A percentile compares a stretch with the other conserved stretches of the same genome.
Conservation (phyloP, 106 monocot genomes). For the Dendrobium officinale region DNA sequence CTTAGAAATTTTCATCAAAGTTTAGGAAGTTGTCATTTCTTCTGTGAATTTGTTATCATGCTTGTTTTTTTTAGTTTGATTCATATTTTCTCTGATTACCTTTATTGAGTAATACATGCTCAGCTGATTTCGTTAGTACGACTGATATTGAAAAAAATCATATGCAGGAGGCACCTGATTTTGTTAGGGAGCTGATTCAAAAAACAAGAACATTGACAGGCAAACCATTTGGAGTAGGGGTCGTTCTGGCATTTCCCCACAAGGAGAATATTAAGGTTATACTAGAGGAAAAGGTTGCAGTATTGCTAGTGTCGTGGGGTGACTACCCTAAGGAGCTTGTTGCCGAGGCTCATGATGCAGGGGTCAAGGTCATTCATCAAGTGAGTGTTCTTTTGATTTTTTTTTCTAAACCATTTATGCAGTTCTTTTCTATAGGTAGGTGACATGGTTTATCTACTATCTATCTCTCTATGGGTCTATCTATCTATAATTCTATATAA, state of each 20-base stretch:
- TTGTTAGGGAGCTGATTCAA: constrained; percentile 52
- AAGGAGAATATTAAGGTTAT: constrained; percentile 53
- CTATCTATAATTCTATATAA: too few species aligned
- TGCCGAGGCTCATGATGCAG: constrained; percentile 53
- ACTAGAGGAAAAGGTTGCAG: constrained; percentile 58
- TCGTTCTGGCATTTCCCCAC: constrained; percentile 57
- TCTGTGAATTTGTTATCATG: not conserved
- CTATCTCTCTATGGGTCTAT: too few species aligned
- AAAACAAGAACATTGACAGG: constrained; percentile 61
- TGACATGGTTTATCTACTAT: too few species aligned
- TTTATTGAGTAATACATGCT: not conserved
- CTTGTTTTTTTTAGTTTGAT: not conserved
- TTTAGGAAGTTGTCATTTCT: not conserved
- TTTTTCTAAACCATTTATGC: not conserved
- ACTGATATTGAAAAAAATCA: not conserved
- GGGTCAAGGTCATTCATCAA: constrained; percentile 78
- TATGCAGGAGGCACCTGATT: constrained; percentile 57
- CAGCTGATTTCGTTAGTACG: not conserved
- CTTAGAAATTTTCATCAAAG: not conserved
- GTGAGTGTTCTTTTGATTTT: constrained; percentile 24
- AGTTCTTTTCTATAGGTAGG: too few species aligned
- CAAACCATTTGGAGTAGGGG: constrained; percentile 63
- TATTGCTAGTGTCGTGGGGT: constrained; percentile 77
- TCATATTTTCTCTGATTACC: not conserved
- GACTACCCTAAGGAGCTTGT: constrained; percentile 63